These are phyloP conservation scores for Fallopia convolvulus DNA, from an alignment of 148 eudicot species.

Conservation along the genomic window DNA sequence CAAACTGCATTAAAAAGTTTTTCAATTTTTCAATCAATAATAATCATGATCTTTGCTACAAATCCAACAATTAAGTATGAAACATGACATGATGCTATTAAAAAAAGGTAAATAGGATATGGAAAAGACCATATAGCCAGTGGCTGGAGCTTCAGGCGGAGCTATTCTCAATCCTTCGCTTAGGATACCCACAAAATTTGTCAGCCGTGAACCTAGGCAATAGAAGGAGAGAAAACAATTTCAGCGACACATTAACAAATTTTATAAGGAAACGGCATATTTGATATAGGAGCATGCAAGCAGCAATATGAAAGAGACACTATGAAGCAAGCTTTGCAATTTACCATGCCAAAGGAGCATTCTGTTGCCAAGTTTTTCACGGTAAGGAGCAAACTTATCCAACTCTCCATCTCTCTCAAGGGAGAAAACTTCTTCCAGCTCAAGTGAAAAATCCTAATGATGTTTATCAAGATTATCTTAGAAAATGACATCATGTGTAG, in stretches of 20 bases:
- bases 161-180: conserved; percentile 98
- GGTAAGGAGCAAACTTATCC: conserved; percentile 65
- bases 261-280: too few species aligned
- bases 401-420: conserved; percentile 84
- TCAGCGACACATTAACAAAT: background rate
- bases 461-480: background rate
- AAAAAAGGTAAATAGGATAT: conserved; percentile 6
- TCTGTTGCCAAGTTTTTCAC: conserved; percentile 82
- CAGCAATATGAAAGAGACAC: background rate
- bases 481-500: background rate
- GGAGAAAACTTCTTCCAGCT: conserved; percentile 86
- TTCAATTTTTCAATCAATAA: background rate
- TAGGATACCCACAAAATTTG: conserved; percentile 94
- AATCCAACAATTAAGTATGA: background rate
- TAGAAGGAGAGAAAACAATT: conserved; percentile 1
- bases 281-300: background rate
- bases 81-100: background rate
- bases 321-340: conserved; percentile 8
- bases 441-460: conserved; percentile 78
- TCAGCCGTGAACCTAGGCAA: conserved; percentile 83
- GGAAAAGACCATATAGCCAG: conserved; percentile 89
- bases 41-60: background rate
- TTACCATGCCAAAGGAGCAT: conserved; percentile 99
- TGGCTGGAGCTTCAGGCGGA: conserved; percentile 98
- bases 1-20: conserved; percentile 55